A percentile compares a stretch with the other conserved stretches of the same genome.
phyloP scores from a whole-genome alignment of 306 rosid genomes.

The Mucuna pruriens region DNA sequence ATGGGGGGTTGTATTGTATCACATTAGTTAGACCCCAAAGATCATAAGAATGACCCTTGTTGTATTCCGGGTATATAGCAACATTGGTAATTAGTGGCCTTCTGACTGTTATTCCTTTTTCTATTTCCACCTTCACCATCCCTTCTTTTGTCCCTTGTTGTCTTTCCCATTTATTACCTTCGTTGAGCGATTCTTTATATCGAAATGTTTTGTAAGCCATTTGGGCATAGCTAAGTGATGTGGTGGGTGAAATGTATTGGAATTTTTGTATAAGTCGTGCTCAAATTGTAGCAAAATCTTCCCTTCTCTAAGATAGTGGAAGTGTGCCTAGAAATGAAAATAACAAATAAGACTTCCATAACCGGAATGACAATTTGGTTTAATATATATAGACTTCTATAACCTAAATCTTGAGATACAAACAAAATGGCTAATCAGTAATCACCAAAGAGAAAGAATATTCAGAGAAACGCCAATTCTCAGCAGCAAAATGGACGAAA shows the following conservation, averaged over 20 bases:
- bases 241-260: neutral
- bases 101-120: slow-evolving; percentile 14
- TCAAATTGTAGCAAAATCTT: neutral
- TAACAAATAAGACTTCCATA: neutral
- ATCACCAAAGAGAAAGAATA: no score
- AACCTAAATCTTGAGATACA: neutral
- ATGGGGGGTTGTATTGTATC: slow-evolving; percentile 27
- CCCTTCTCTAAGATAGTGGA: neutral
- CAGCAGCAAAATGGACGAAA: no score
- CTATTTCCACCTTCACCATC: neutral
- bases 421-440: neutral
- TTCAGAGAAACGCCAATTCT: no score
- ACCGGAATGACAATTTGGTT: neutral
- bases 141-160: neutral
- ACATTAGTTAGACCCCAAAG: slow-evolving; percentile 24
- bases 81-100: neutral
- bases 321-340: neutral
- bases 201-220: neutral
- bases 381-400: neutral
- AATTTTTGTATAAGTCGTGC: neutral
- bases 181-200: slow-evolving; percentile 8
- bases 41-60: neutral
- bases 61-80: slow-evolving; percentile 36
- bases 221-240: no score
- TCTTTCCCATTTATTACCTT: neutral